Conservation (phyloP, 2,329 filamentous ascomycete species). For the Alternaria atra region DNA sequence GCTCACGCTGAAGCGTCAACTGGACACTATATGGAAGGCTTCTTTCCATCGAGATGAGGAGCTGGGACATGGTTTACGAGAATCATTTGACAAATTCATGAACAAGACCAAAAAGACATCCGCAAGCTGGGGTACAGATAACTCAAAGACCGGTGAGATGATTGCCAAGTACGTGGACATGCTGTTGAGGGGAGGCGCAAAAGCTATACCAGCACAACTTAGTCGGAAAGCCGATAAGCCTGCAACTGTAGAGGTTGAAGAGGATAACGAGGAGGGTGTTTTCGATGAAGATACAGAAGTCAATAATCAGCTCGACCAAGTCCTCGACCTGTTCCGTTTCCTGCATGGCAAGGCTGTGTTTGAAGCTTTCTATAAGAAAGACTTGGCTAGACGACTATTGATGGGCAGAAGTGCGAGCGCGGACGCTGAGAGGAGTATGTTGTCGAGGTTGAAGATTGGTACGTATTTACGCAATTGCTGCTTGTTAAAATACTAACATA, state of each 20-base stretch:
- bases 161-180: conserved; percentile 96
- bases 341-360: conserved; percentile 98
- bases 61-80: conserved; percentile 79
- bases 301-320: conserved; percentile 89
- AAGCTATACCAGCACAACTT: conserved; percentile 77
- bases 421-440: conserved; percentile 95
- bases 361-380: conserved; percentile 99
- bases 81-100: conserved; percentile 89
- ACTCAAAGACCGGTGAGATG: conserved; percentile 97
- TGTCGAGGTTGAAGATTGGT: conserved; percentile 83
- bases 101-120: conserved; percentile 81
- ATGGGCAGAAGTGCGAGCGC: conserved; percentile 93
- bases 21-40: conserved; percentile 79
- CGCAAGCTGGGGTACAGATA: conserved; percentile 79
- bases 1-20: conserved; percentile 78
- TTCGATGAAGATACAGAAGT: conserved; percentile 92
- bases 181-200: conserved; percentile 85
- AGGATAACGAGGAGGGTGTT: conserved; percentile 67
- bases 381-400: conserved; percentile 85
- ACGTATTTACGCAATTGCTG: conserved; percentile 8
- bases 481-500: conserved; percentile 14
- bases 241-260: conserved; percentile 66
- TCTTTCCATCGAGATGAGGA: conserved; percentile 81
- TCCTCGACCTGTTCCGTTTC: conserved; percentile 93
- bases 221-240: conserved; percentile 66